Base-by-base conservation (phyloP, 352 stramenopile genomes). In the Phytopythium delawarense region DNA sequence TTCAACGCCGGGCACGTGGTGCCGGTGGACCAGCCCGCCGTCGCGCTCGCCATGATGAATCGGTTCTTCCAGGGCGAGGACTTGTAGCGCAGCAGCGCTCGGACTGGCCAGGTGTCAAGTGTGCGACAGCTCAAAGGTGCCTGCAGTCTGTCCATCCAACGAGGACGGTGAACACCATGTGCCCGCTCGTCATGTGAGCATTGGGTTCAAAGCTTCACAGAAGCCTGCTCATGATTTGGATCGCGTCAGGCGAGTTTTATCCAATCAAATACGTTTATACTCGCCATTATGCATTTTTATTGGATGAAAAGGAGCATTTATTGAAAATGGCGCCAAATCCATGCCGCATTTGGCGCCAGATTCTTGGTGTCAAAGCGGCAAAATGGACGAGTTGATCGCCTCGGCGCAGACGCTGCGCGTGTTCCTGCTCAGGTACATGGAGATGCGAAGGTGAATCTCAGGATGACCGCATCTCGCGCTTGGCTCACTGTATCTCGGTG, bases 1-100 rank as follows among this genome's bases (percentile, higher is more conserved):
- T 96, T 90, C 72, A 88, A 97, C 61, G 87, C 92, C 7, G 95
- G 95, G 13, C 96, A 99, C 74, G 98, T 98, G 91, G 94, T 98
- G 7, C 94, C 94, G 15, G 78, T 82, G 57, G 92, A 98, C 80
- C 91, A 98, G 66, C 96, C 95, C 9, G 81, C 89, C 25, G 84
- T 89, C 57, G 76, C 91, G 9, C 74, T 98, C 28, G 77, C 86
- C 11, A 98, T 99, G 90, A 85, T 99, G 54, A 96, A 91, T 63
- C 87, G 76, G 25, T 98, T 98, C 68, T 83, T 97, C 48, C 80
- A 74, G 13, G 63, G 78, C 40, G 28, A 81, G 42, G 64, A 72
- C n/a, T 70, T 81, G 25, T 88, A 60, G 8, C 15, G 40, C 5
- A 46, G 18, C 40, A 21, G 18, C 6, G 40, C 4, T n/a, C 20